Conservation (phyloP, 306 rosid genomes). For the Cicer chorassanicum region DNA sequence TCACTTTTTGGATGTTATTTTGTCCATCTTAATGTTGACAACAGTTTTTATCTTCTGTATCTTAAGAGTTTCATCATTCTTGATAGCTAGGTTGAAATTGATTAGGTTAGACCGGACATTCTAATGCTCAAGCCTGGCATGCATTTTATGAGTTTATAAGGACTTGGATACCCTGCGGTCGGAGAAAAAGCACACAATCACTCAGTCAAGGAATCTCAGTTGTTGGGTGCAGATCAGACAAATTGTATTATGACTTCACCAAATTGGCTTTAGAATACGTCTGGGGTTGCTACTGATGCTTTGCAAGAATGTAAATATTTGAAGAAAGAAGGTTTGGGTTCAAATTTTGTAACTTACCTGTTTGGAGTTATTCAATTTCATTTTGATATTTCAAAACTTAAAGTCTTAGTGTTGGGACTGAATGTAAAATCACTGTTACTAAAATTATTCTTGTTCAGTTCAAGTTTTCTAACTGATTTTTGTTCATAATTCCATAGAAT, state of each 20-base stretch:
- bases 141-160: neutral
- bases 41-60: neutral
- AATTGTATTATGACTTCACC: neutral
- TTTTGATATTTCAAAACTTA: neutral
- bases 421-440: slow-evolving; percentile 27
- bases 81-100: neutral
- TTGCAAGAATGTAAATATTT: too few species aligned
- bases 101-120: neutral
- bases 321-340: too few species aligned
- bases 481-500: slow-evolving; percentile 18
- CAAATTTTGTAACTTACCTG: too few species aligned
- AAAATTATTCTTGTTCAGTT: slow-evolving; percentile 3
- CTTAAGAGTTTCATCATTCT: neutral
- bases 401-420: slow-evolving; percentile 20
- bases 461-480: slow-evolving; percentile 12
- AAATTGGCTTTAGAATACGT: neutral
- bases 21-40: neutral
- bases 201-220: neutral
- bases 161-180: neutral
- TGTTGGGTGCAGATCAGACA: neutral
- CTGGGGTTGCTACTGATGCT: neutral
- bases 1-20: slow-evolving; percentile 6
- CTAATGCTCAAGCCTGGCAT: neutral
- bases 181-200: neutral
- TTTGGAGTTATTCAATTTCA: neutral